These are phyloP conservation scores for Lipomyces spencermartinsiae DNA, from an alignment of 805 yeast genomes.

Conservation along the genomic window DNA sequence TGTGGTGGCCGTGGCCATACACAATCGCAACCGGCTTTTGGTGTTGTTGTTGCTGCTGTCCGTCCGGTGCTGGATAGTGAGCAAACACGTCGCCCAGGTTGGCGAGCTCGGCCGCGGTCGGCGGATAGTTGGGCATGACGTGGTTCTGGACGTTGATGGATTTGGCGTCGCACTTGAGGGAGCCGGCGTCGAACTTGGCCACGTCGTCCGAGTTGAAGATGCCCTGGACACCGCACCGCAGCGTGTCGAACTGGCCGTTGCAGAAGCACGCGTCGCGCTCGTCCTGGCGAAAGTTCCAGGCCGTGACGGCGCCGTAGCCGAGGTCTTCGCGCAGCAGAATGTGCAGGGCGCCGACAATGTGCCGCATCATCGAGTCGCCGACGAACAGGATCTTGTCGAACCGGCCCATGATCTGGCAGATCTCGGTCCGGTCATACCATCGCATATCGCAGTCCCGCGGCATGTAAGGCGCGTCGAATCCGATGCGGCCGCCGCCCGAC, in stretches of 20 bases:
- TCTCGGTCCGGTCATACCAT: constrained; percentile 35
- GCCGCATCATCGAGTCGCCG: constrained; percentile 39
- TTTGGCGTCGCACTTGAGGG: constrained; percentile 32
- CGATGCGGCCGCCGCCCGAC: constrained; percentile 38
- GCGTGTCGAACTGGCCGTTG: constrained; percentile 38
- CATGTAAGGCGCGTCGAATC: constrained; percentile 38
- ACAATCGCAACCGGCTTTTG: constrained; percentile 31
- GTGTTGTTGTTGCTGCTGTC: too few species aligned
- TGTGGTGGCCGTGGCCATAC: constrained; percentile 38
- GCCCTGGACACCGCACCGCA: constrained; percentile 37
- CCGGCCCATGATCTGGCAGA: constrained; percentile 30
- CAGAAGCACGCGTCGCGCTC: constrained; percentile 36
- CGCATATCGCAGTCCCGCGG: constrained; percentile 39
- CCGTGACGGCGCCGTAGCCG: constrained; percentile 37
- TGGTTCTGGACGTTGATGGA: constrained; percentile 33
- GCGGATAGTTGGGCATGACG: constrained; percentile 37
- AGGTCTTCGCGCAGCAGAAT: constrained; percentile 36
- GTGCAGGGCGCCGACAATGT: constrained; percentile 38
- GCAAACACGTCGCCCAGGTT: constrained; percentile 33
- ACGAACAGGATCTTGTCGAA: constrained; percentile 33
- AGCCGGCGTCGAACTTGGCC: constrained; percentile 30
- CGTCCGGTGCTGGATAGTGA: too few species aligned
- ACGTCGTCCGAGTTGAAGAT: constrained; percentile 38
- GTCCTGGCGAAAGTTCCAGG: constrained; percentile 37
- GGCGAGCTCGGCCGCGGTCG: constrained; percentile 30